phyloP scores from a whole-genome alignment of 108 stramenopile genomes.

The Cyclotella atomus region DNA sequence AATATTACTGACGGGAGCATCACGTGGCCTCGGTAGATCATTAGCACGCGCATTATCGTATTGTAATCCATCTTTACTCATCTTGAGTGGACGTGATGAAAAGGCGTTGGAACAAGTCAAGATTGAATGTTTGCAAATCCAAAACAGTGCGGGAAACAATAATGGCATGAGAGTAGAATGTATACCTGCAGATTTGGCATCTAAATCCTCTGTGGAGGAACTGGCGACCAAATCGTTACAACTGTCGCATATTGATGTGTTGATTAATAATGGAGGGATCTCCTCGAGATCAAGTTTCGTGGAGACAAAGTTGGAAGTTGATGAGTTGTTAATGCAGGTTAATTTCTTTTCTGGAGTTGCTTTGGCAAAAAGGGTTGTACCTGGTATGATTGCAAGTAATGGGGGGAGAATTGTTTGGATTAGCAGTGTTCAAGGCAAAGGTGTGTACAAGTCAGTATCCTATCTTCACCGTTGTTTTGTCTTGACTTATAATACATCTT shows the following conservation, averaged over 20 bases:
- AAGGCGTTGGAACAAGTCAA: slow-evolving; percentile 55
- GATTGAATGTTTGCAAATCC: slow-evolving; percentile 47
- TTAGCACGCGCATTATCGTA: slow-evolving; percentile 60
- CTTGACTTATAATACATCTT: too few relatives aligned
- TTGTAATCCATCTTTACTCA: slow-evolving; percentile 51
- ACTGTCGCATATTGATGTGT: slow-evolving; percentile 57
- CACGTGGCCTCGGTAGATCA: slow-evolving; percentile 68
- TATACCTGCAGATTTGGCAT: slow-evolving; percentile 62
- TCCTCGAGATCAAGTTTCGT: slow-evolving; percentile 79
- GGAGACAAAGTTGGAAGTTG: slow-evolving; percentile 72
- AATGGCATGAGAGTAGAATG: slow-evolving; percentile 38
- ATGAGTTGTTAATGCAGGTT: slow-evolving; percentile 79
- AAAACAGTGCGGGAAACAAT: slow-evolving; percentile 12
- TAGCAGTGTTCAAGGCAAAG: slow-evolving; percentile 73
- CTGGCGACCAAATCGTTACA: slow-evolving; percentile 34
- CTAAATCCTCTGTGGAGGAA: slow-evolving; percentile 50
- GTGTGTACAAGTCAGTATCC: too few relatives aligned
- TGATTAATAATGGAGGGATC: slow-evolving; percentile 84
- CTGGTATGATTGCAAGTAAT: slow-evolving; percentile 63
- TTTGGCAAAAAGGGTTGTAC: slow-evolving; percentile 71
- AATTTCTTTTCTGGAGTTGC: slow-evolving; percentile 80
- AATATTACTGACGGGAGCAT: slow-evolving; percentile 79
- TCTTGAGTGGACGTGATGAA: slow-evolving; percentile 68
- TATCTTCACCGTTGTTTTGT: too few relatives aligned
- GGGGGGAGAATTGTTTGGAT: slow-evolving; percentile 77